Evolutionary conservation across 805 yeast species (phyloP), one percentile per base, ranked within the genome.

Genomic region (Metschnikowia gelsemii): DNA sequence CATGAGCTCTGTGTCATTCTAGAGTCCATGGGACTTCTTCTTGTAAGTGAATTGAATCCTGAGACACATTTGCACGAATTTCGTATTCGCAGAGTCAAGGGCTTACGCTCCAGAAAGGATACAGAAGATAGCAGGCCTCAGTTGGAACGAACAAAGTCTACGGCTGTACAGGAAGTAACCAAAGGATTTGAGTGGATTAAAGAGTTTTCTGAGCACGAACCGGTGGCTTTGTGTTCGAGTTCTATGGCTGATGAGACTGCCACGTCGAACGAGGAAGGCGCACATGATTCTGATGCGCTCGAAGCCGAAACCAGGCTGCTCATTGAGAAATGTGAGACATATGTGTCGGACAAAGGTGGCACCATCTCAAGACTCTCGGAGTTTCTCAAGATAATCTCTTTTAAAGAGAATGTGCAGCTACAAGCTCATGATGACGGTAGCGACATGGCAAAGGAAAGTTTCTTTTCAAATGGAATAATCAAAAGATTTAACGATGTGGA

Each of bases 401-500:
- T 67, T 46, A 61, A 54, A 30, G 62, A 60, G 12, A 49, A 61
- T 36, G 58, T 55, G 8, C 59, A 54, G 28, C 38, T 42, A 11
- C 45, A 44, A 34, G 33, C 54, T 11, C 63, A 54, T 18, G 46
- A 38, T 18, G 46, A 38, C 23, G 41, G 40, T 26, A 20, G 29
- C n/a, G 42, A 31, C 14, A 25, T 16, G 4, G 14, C 32, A 12
- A 27, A 43, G 8, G 51, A 56, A 12, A 55, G 52, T 29, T 69
- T 69, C 49, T 68, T 70, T 50, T 52, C 63, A 38, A 61, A 63
- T 38, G 73, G 73, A 0, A 66, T 89, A 2, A 73, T 81, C 27
- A 80, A 84, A 57, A 70, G 99, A 44, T 90, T 93, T 55, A 79
- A 76, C 41, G 98, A 91, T 56, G 95, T 91, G 37, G 98, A 93